phyloP scores from a whole-genome alignment of 1,284 basidiomycete species.

The Cutaneotrichosporon sp. region DNA sequence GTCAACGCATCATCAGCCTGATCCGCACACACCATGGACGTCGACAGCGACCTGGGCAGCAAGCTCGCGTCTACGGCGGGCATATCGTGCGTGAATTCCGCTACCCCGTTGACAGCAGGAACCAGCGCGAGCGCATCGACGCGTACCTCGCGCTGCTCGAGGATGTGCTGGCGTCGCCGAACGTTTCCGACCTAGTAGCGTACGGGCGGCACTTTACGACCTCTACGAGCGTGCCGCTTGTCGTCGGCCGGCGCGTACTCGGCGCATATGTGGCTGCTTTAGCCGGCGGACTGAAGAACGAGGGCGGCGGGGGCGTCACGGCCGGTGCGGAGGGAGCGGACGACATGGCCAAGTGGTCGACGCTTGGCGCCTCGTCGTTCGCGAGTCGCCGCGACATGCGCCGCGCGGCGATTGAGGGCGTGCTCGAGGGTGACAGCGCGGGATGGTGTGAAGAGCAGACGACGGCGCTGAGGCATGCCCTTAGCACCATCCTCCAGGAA shows the following conservation, averaged over 20 bases:
- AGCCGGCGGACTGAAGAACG: slow-evolving; percentile 22
- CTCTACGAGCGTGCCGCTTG: slow-evolving; percentile 37
- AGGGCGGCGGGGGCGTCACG: slow-evolving; percentile 1
- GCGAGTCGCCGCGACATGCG: slow-evolving; percentile 27
- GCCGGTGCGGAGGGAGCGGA: slow-evolving; percentile 17
- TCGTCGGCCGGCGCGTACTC: slow-evolving; percentile 40
- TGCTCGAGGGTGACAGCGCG: slow-evolving; percentile 46
- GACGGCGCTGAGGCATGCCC: slow-evolving; percentile 73
- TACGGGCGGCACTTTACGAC: slow-evolving; percentile 40
- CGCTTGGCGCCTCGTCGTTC: slow-evolving; percentile 28
- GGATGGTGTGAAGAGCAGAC: slow-evolving; percentile 92
- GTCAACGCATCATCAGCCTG: background rate
- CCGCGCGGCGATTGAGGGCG: slow-evolving; percentile 34
- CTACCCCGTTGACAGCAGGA: slow-evolving; percentile 15
- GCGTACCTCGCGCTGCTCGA: slow-evolving; percentile 55
- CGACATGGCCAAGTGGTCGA: slow-evolving; percentile 22
- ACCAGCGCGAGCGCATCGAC: slow-evolving; percentile 75
- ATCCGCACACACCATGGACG: slow-evolving; percentile 11
- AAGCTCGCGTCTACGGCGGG: slow-evolving; percentile 6
- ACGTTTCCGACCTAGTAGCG: slow-evolving; percentile 49
- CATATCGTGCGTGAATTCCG: slow-evolving; percentile 8
- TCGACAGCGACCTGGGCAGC: slow-evolving; percentile 13
- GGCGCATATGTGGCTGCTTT: slow-evolving; percentile 35
- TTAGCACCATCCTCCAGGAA: slow-evolving; percentile 78
- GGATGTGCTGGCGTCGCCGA: slow-evolving; percentile 44